Evolutionary conservation across 1,284 basidiomycete genomes (phyloP).

Genomic region (Heimioporus punctisporus): DNA sequence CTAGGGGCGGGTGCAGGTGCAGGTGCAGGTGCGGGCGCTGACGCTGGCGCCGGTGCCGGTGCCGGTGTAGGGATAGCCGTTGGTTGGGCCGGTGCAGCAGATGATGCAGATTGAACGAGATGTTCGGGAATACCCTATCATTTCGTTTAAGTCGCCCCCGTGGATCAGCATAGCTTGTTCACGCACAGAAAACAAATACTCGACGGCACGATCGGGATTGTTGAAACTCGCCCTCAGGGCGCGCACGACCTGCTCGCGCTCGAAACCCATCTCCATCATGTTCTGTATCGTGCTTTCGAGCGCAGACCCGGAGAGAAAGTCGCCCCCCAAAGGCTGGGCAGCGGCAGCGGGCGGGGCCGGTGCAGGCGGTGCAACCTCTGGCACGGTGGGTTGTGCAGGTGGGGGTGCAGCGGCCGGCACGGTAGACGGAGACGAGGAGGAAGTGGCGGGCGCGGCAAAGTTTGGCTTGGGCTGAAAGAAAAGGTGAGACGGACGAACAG

Average conservation of each 20-base stretch:
- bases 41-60: conserved; percentile 31
- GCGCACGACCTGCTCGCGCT: conserved; percentile 81
- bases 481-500: conserved; percentile 5
- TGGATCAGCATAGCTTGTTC: conserved; percentile 4
- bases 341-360: conserved; percentile 4
- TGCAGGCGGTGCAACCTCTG: conserved; percentile 7
- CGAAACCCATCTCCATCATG: conserved; percentile 97
- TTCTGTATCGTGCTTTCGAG: conserved; percentile 79
- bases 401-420: conserved; percentile 34
- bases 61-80: conserved; percentile 38
- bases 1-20: too few relatives aligned
- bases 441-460: conserved; percentile 30
- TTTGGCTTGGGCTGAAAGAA: conserved; percentile 59
- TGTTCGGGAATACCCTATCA: conserved; percentile 81
- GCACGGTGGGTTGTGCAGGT: conserved; percentile 28
- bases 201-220: conserved; percentile 97
- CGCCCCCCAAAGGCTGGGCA: conserved; percentile 43
- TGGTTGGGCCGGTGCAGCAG: conserved; percentile 39
- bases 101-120: conserved; percentile 45
- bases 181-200: conserved; percentile 94
- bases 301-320: conserved; percentile 76
- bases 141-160: background rate
- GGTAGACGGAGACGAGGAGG: too few relatives aligned
- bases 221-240: conserved; percentile 96
- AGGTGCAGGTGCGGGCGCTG: too few relatives aligned